A percentile compares a stretch with the other conserved stretches of the same genome.
phyloP scores from a whole-genome alignment of 306 rosid species.

The Vigna trinervia region DNA sequence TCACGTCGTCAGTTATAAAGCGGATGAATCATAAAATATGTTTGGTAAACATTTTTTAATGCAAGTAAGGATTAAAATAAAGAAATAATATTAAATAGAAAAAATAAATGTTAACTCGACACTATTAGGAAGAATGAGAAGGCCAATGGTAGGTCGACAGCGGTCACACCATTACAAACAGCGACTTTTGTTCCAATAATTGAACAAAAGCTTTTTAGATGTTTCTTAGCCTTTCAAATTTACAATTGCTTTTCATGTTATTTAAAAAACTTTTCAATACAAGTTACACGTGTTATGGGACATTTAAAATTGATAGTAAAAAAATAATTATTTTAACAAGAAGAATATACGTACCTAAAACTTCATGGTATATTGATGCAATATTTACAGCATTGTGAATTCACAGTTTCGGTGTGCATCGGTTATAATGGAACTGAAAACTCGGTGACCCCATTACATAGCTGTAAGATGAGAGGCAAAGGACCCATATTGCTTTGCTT shows the following conservation, averaged over 20 bases:
- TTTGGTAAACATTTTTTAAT: not conserved
- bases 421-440: slow-evolving; percentile 41
- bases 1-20: not conserved
- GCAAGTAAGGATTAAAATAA: not conserved
- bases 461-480: slow-evolving; percentile 56
- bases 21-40: not conserved
- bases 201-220: slow-evolving; percentile 38
- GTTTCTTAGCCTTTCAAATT: slow-evolving; percentile 15
- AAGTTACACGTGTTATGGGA: not conserved
- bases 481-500: slow-evolving; percentile 50
- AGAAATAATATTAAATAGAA: not conserved
- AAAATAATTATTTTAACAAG: not conserved
- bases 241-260: slow-evolving; percentile 27
- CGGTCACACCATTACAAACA: slow-evolving; percentile 42
- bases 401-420: not conserved
- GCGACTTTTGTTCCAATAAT: slow-evolving; percentile 41
- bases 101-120: not conserved
- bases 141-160: slow-evolving; percentile 31
- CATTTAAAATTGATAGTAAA: not conserved
- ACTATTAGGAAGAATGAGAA: slow-evolving; percentile 21
- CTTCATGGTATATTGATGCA: not conserved
- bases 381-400: not conserved
- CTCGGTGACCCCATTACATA: slow-evolving; percentile 52
- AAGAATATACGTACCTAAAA: not conserved
- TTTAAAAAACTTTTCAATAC: not conserved